phyloP scores from a whole-genome alignment of 2,329 filamentous ascomycete species.

The Fusarium oxysporum region DNA sequence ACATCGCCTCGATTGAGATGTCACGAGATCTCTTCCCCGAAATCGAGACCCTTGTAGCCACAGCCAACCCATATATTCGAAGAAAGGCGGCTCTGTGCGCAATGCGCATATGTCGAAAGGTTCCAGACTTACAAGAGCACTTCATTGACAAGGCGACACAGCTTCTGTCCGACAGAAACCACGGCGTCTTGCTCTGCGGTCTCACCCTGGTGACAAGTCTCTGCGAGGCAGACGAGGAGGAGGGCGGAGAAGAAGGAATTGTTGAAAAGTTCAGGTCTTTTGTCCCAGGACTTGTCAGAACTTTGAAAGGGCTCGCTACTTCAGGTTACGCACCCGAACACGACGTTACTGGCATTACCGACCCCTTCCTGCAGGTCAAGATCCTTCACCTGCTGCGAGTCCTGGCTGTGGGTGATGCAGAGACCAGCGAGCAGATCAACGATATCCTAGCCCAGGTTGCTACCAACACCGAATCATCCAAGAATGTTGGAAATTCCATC shows the following conservation, averaged over 20 bases:
- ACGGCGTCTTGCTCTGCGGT: slow-evolving; percentile 93
- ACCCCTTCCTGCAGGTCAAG: slow-evolving; percentile 98
- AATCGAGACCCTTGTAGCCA: slow-evolving; percentile 91
- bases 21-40: slow-evolving; percentile 96
- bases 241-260: slow-evolving; percentile 88
- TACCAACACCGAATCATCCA: slow-evolving; percentile 96
- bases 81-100: slow-evolving; percentile 98
- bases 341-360: slow-evolving; percentile 97
- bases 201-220: slow-evolving; percentile 90
- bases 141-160: slow-evolving; percentile 94
- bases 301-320: slow-evolving; percentile 89
- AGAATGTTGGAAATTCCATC: slow-evolving; percentile 98
- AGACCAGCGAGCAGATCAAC: slow-evolving; percentile 97
- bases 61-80: slow-evolving; percentile 97
- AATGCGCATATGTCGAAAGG: slow-evolving; percentile 98
- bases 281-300: slow-evolving; percentile 87
- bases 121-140: slow-evolving; percentile 96
- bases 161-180: slow-evolving; percentile 91
- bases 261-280: slow-evolving; percentile 91
- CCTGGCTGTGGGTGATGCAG: slow-evolving; percentile 84
- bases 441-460: slow-evolving; percentile 98
- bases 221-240: slow-evolving; percentile 93
- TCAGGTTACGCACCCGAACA: slow-evolving; percentile 98
- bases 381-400: slow-evolving; percentile 88
- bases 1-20: slow-evolving; percentile 99